phyloP scores from a whole-genome alignment of 2,329 filamentous ascomycete species.

The Colletotrichum sp. region DNA sequence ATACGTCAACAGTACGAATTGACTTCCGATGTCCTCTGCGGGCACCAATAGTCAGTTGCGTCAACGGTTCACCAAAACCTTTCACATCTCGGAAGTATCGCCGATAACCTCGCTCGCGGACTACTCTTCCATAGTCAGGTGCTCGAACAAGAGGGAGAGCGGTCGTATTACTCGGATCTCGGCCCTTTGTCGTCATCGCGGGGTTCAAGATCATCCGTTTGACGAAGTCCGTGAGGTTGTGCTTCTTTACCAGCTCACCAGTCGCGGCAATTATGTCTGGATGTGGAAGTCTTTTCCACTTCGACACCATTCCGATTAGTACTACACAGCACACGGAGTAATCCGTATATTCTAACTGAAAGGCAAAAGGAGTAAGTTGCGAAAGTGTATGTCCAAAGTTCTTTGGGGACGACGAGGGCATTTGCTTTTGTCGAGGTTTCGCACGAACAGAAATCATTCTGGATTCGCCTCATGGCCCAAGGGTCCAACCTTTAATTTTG shows the following conservation, averaged over 20 bases:
- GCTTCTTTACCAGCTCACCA: neutral
- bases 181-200: neutral
- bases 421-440: no score
- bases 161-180: neutral
- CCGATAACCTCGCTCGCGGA: neutral
- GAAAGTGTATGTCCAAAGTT: neutral
- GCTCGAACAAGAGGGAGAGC: rapidly evolving
- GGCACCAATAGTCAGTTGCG: neutral
- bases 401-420: no score
- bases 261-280: rapidly evolving
- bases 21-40: neutral
- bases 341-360: rapidly evolving
- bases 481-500: neutral
- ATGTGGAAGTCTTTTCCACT: neutral
- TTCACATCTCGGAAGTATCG: rapidly evolving
- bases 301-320: neutral
- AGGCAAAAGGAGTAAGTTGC: neutral
- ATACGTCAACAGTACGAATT: neutral
- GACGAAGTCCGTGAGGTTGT: neutral
- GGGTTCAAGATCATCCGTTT: neutral
- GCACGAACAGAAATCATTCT: neutral
- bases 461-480: no score
- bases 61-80: neutral
- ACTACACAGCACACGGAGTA: neutral
- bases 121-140: rapidly evolving